Evolutionary conservation across 805 yeast species (phyloP).

Genomic region (Clavispora fructus): DNA sequence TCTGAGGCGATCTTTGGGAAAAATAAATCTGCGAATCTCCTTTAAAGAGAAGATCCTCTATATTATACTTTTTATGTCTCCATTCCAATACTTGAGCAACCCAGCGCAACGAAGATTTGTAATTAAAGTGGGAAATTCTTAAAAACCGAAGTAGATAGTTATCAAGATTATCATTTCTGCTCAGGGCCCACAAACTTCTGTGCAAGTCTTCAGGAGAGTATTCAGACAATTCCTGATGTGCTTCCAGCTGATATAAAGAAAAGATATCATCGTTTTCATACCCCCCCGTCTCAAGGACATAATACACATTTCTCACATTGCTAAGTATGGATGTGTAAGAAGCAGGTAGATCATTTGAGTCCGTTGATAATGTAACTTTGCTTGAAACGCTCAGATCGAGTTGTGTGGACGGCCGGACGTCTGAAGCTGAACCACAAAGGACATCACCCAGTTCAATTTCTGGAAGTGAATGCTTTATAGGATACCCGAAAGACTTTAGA

Average conservation of each 20-base stretch:
- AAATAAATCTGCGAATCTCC: slow-evolving; percentile 7
- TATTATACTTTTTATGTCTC: slow-evolving; percentile 5
- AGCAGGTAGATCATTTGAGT: neutral
- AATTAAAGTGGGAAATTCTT: slow-evolving; percentile 5
- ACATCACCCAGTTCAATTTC: neutral
- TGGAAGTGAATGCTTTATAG: neutral
- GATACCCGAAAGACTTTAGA: slow-evolving; percentile 10
- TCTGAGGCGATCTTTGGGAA: neutral
- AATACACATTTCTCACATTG: slow-evolving; percentile 4
- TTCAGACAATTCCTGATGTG: slow-evolving; percentile 1
- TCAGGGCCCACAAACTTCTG: slow-evolving; percentile 8
- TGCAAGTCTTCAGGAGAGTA: slow-evolving; percentile 11
- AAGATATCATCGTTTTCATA: slow-evolving; percentile 2
- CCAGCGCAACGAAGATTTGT: slow-evolving; percentile 4
- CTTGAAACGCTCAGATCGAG: neutral
- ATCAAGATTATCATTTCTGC: slow-evolving; percentile 8
- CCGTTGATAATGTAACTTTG: neutral
- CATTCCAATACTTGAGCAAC: slow-evolving; percentile 6
- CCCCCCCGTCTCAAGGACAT: slow-evolving; percentile 7
- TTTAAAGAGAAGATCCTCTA: slow-evolving; percentile 6
- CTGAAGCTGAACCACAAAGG: neutral
- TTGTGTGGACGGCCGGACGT: neutral
- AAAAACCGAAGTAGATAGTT: slow-evolving; percentile 8
- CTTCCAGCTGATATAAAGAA: slow-evolving; percentile 4
- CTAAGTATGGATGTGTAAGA: neutral